These are phyloP conservation scores for Aphanomyces stellatus DNA, from an alignment of 352 stramenopile species.

Conservation along the genomic window DNA sequence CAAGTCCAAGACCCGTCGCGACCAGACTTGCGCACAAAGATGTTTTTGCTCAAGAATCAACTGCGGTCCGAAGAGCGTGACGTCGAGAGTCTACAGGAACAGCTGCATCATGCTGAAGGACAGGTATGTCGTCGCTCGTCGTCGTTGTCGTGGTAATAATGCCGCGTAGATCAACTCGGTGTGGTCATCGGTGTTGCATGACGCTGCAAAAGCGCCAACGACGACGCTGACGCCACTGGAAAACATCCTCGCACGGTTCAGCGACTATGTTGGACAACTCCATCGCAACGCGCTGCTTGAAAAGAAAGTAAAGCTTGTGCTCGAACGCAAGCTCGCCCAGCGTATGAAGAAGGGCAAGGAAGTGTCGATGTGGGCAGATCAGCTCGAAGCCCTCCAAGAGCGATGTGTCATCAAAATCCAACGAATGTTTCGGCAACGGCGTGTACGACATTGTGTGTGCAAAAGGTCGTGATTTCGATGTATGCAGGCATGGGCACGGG, in stretches of 20 bases:
- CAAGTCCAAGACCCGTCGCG: constrained; percentile 28
- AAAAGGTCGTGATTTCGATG: background rate
- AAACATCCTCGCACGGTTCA: constrained; percentile 46
- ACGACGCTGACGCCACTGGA: background rate
- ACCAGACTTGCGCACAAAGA: constrained; percentile 41
- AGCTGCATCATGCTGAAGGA: constrained; percentile 39
- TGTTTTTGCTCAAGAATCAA: constrained; percentile 47
- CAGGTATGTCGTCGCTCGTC: constrained; percentile 24
- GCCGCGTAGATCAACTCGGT: constrained; percentile 10
- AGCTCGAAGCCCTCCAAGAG: constrained; percentile 56
- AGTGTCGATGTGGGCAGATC: constrained; percentile 59
- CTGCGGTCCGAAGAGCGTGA: constrained; percentile 54
- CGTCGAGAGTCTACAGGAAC: constrained; percentile 40
- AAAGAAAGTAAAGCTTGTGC: constrained; percentile 39
- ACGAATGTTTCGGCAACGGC: constrained; percentile 47
- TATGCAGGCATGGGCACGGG: constrained; percentile 1
- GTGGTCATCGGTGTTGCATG: constrained; percentile 7
- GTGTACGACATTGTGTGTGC: background rate
- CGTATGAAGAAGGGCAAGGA: too few relatives aligned
- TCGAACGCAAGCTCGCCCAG: too few relatives aligned
- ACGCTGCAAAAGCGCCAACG: background rate
- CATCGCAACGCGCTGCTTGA: constrained; percentile 50
- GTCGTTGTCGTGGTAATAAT: too few relatives aligned
- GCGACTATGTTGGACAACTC: constrained; percentile 38
- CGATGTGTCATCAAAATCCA: constrained; percentile 69